Evolutionary conservation across 805 yeast species (phyloP).

Genomic region (Zygosaccharomyces bailii): DNA sequence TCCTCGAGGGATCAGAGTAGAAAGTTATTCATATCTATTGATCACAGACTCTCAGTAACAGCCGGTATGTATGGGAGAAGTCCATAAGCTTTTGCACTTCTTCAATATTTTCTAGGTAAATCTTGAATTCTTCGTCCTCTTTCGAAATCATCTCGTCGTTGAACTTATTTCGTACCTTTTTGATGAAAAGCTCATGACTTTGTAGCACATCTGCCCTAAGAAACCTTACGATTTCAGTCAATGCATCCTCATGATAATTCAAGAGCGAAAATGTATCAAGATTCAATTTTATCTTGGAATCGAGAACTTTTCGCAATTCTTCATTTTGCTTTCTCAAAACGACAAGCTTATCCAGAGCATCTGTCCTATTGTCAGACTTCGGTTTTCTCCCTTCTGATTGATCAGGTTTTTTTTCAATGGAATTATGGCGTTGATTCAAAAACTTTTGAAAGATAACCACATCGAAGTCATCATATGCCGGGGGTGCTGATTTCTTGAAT

Average conservation of each 20-base stretch:
- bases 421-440: constrained; percentile 13
- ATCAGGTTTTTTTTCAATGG: not conserved
- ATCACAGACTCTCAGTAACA: constrained; percentile 15
- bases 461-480: constrained; percentile 13
- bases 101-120: constrained; percentile 20
- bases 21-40: too few species aligned
- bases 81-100: constrained; percentile 22
- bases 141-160: constrained; percentile 16
- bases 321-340: constrained; percentile 16
- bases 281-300: constrained; percentile 11
- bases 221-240: constrained; percentile 19
- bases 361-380: too few species aligned
- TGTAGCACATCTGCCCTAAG: constrained; percentile 21
- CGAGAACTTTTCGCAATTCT: constrained; percentile 14
- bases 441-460: constrained; percentile 20
- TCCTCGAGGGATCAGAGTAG: too few species aligned
- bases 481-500: constrained; percentile 4
- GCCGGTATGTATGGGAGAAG: constrained; percentile 21
- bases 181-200: constrained; percentile 14
- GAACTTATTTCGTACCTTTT: constrained; percentile 14
- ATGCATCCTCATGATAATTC: constrained; percentile 21
- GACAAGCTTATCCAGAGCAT: not conserved
- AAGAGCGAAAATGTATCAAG: constrained; percentile 18
- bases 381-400: too few species aligned
- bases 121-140: constrained; percentile 24